A percentile compares a stretch with the other conserved stretches of the same genome.
phyloP scores from a whole-genome alignment of 2,329 filamentous ascomycete genomes.

The Aspergillus melleus region DNA sequence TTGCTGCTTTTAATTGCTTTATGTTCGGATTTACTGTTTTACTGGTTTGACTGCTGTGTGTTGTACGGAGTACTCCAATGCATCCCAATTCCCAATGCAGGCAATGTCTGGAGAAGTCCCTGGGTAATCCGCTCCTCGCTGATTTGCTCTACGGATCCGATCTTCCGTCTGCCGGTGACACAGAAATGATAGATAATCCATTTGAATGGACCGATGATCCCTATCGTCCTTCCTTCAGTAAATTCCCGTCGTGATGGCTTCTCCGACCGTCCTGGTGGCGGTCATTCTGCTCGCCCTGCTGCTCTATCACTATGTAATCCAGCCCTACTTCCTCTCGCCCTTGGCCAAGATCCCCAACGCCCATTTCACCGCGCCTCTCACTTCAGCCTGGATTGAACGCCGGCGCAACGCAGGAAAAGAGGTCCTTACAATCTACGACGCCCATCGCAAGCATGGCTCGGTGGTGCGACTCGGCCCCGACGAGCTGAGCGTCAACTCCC shows the following conservation, averaged over 20 bases:
- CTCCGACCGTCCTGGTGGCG: not conserved
- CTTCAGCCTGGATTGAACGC: constrained; percentile 62
- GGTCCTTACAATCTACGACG: constrained; percentile 58
- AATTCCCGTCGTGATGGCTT: not conserved
- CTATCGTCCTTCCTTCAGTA: not conserved
- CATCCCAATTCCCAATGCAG: not conserved
- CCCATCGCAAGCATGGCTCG: constrained; percentile 56
- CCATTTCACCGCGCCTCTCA: constrained; percentile 62
- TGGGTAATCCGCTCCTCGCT: no score
- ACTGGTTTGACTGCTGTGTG: no score
- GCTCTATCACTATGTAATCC: constrained; percentile 28
- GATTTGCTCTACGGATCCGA: no score
- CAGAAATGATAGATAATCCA: not conserved
- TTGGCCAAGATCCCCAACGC: constrained; percentile 62
- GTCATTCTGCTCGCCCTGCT: not conserved
- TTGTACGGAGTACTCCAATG: no score
- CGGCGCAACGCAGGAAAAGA: constrained; percentile 56
- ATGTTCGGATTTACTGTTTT: no score
- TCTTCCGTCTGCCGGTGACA: not conserved
- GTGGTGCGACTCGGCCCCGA: constrained; percentile 62
- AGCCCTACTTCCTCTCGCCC: constrained; percentile 53
- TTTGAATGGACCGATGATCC: not conserved
- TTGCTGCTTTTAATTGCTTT: not conserved
- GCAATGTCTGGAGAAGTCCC: not conserved
- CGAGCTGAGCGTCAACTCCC: constrained; percentile 65